Percentiles rank a stretch among this genome's conserved stretches.
phyloP scores from a whole-genome alignment of 306 rosid genomes.

The Macrotyloma uniflorum region DNA sequence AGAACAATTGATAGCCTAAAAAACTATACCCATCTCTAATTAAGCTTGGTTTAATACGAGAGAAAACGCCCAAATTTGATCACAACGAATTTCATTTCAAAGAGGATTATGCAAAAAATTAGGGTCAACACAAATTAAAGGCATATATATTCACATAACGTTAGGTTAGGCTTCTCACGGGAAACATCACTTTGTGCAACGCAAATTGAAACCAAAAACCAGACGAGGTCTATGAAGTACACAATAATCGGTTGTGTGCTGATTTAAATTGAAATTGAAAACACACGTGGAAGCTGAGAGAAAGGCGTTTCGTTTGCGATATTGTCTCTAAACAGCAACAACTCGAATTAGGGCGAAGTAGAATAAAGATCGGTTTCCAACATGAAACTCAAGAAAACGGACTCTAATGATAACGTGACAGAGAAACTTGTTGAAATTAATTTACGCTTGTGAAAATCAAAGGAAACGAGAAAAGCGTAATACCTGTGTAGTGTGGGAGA shows the following conservation, averaged over 20 bases:
- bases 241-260: not conserved
- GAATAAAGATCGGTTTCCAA: not conserved
- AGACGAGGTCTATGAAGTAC: not conserved
- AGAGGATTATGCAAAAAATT: not conserved
- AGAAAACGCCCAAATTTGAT: not conserved
- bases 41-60: not conserved
- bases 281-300: not conserved
- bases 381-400: not conserved
- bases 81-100: not conserved
- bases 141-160: not conserved
- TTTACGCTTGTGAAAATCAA: not conserved
- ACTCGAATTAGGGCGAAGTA: not conserved
- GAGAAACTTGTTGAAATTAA: not conserved
- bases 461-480: not conserved
- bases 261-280: not conserved
- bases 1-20: not conserved
- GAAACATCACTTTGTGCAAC: not conserved
- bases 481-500: slow-evolving; percentile 8
- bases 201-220: slow-evolving; percentile 15
- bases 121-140: slow-evolving; percentile 14
- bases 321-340: not conserved
- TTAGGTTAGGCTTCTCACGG: not conserved
- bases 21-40: not conserved
- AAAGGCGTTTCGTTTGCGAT: not conserved
- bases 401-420: not conserved